Base-by-base conservation (phyloP, 192 early-diverging fungal species). In the Rhizoclosmatium globosum region DNA sequence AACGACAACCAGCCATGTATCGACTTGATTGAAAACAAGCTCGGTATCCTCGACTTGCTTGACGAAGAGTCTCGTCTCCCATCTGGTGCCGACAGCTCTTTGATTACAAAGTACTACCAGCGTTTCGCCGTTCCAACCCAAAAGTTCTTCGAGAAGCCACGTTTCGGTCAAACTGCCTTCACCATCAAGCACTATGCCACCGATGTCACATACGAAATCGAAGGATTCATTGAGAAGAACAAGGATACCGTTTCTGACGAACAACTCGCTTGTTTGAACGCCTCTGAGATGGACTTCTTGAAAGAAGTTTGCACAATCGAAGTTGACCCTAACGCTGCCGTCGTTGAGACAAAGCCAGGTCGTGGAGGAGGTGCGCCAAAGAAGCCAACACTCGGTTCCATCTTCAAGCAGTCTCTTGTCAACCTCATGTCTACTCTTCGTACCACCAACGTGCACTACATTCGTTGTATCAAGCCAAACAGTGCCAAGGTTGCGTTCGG, bases 1-100 rank as follows among this genome's bases (percentile, higher is more conserved):
- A 95, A 95, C 82, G 98, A 99, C 84, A 99, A 99, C 81, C 95
- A 97, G 84, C 94, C 95, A 6, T 98, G 97, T 90, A 98, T 98
- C 64, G 96, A 99, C 74, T 89, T 99, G 85, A 99, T 99, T 79
- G 98, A 99, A 82, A 94, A 93, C 84, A 93, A 93, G 75, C 85
- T 98, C 19, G 98, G 98, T 73, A 95, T 99, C 57, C 87, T 99
- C 41, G 91, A 94, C n/a, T 86, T 99, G 66, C 86, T 99, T 57
- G 98, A 99, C 85, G 98, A 99, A 87, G 96, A 95, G 85, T 90
- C 90, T 60, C 83, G 92, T 59, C 83, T 98, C 62, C 97, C 96
- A 62, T 93, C 94, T 47, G 96, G 96, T 39, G 87, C 93, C 1
- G 98, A 99, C 84, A 76, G 77, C 71, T 92, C 92, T 21, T 93